Conservation (phyloP, 768 basidiomycete genomes). For the Rhodotorula taiwanensis region DNA sequence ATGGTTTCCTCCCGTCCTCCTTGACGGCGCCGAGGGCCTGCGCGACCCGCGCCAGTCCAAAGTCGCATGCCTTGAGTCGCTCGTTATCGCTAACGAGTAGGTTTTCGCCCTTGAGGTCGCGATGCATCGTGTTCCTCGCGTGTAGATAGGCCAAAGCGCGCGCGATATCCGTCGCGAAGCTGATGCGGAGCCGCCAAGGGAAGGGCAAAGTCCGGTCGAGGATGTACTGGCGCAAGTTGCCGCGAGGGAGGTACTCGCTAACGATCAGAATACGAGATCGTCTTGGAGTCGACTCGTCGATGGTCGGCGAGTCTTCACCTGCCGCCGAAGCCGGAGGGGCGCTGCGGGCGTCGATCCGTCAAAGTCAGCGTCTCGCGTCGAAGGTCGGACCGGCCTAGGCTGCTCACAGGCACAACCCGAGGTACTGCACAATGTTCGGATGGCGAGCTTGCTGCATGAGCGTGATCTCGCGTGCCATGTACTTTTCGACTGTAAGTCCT, state of each 20-base stretch:
- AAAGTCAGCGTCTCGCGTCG: neutral
- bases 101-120: slow-evolving; percentile 94
- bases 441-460: slow-evolving; percentile 35
- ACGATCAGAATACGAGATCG: slow-evolving; percentile 87
- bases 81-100: slow-evolving; percentile 90
- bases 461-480: slow-evolving; percentile 97
- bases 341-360: too few species aligned
- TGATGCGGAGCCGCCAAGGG: slow-evolving; percentile 86
- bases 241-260: slow-evolving; percentile 71
- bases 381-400: slow-evolving; percentile 58
- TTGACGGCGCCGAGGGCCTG: slow-evolving; percentile 55
- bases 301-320: too few species aligned
- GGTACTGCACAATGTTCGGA: slow-evolving; percentile 60
- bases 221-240: slow-evolving; percentile 83
- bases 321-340: too few species aligned
- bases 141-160: slow-evolving; percentile 96
- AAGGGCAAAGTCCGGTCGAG: slow-evolving; percentile 52
- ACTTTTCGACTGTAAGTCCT: slow-evolving; percentile 59
- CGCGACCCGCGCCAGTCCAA: slow-evolving; percentile 92
- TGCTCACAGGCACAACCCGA: slow-evolving; percentile 64
- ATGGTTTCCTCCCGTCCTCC: slow-evolving; percentile 56
- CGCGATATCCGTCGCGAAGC: slow-evolving; percentile 89
- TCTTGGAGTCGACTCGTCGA: neutral
- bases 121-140: slow-evolving; percentile 64
- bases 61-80: slow-evolving; percentile 95